Evolutionary conservation across 495 filamentous ascomycete species (phyloP), one percentile per base, ranked within the genome.

Genomic region (Tuber umbilicatum): DNA sequence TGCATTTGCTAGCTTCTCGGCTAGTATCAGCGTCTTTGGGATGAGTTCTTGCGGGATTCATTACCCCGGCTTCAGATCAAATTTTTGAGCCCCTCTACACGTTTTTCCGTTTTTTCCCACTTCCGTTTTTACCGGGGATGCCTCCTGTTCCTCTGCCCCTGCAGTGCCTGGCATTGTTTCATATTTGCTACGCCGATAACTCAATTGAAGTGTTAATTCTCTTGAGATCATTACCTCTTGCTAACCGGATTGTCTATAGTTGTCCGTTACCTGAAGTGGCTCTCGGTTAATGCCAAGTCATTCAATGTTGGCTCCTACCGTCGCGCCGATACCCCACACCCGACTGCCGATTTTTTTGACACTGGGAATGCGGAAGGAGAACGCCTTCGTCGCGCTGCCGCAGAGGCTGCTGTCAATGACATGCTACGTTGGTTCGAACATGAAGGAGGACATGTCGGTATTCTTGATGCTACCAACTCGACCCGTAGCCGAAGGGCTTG

Each of bases 241-340:
- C 55, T 64, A 64, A 64, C 55, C 27, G 39, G 39, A 41, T 31
- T 68, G 50, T 50, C 82, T 60, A 60, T 31, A 99, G 95, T 95
- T 74, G 93, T 97, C 83, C 89, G 95, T 42, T 99, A 99, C 84
- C 90, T 99, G 35, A 91, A 89, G 81, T 99, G 95, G 95, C 91
- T 98, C 64, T 96, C 93, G 35, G 93, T 99, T 81, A 89, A 90
- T 41, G 94, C 95, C 69, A 91, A 91, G 79, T 92, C 92, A 78
- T 99, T 99, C 90, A 99, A 99, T 76, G 95, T 99, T 70, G 95
- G 95, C 80, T 91, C 90, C 78, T 99, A 99, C 81, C 93, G 95
- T 71, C 92, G 95, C 76, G 86, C 89, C 76, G 90, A 91, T 76
- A 95, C 93, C 2, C 94, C 95, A 9, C 91, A 93, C 73, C 95